These are phyloP conservation scores for Suillus plorans DNA, from an alignment of 768 basidiomycete genomes.

Conservation along the genomic window DNA sequence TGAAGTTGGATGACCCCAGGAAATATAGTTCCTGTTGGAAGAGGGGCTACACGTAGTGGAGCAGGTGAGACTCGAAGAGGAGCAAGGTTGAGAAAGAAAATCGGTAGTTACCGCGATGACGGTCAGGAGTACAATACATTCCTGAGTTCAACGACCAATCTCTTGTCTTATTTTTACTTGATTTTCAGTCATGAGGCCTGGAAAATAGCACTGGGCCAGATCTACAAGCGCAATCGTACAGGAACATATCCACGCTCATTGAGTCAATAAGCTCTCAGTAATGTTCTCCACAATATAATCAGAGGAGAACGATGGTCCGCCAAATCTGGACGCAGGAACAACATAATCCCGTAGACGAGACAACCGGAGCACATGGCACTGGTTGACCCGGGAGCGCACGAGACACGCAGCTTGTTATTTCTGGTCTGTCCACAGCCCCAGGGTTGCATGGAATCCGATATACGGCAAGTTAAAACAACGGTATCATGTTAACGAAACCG, in stretches of 20 bases:
- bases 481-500: not conserved
- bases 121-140: constrained; percentile 3
- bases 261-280: constrained; percentile 7
- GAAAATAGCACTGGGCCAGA: not conserved
- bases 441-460: too few relatives aligned
- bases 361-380: constrained; percentile 5
- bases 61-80: not conserved
- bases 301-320: not conserved
- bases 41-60: constrained; percentile 2
- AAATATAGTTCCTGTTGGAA: not conserved
- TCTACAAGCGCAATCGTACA: not conserved
- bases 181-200: constrained; percentile 1
- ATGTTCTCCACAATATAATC: not conserved
- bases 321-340: constrained; percentile 7
- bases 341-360: constrained; percentile 1
- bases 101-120: constrained; percentile 13
- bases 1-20: constrained; percentile 14
- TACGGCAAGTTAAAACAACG: not conserved
- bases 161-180: constrained; percentile 9
- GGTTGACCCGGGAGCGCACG: constrained; percentile 7
- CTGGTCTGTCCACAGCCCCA: not conserved
- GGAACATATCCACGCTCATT: not conserved
- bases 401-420: not conserved
- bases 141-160: constrained; percentile 8
- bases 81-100: not conserved